Conservation (phyloP, 257 asterid genomes). For the Lithospermum erythrorhizon region DNA sequence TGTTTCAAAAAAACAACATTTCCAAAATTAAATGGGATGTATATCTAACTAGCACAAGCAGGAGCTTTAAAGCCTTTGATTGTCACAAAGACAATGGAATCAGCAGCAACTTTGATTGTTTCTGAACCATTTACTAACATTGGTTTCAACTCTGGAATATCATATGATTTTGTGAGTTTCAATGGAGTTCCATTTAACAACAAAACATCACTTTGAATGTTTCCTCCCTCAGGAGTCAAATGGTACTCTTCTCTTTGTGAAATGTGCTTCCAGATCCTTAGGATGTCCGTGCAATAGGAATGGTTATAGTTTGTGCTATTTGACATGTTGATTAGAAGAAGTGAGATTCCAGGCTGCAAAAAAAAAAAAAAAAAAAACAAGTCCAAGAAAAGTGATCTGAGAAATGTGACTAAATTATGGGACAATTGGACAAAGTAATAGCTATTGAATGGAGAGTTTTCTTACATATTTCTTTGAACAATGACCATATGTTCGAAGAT, state of each 20-base stretch:
- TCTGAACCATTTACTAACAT: constrained; percentile 23
- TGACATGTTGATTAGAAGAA: constrained; percentile 65
- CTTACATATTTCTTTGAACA: constrained; percentile 60
- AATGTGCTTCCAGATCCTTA: no score
- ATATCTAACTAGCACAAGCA: constrained; percentile 73
- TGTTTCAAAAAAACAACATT: no score
- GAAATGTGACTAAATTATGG: no score
- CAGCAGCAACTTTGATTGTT: constrained; percentile 39
- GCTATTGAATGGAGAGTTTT: no score
- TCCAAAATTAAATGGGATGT: no score
- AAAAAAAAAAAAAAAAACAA: not conserved
- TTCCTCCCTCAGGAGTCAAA: constrained; percentile 56
- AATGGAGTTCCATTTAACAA: constrained; percentile 52
- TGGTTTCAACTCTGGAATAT: constrained; percentile 53
- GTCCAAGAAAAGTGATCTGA: no score
- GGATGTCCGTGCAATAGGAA: constrained; percentile 22
- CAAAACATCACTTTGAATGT: constrained; percentile 54
- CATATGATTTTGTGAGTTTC: constrained; percentile 42
- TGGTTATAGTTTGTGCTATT: constrained; percentile 48
- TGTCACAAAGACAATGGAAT: constrained; percentile 47
- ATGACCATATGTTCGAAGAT: constrained; percentile 57
- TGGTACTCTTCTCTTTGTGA: constrained; percentile 65
- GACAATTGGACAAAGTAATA: not conserved
- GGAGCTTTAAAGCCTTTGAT: constrained; percentile 55
- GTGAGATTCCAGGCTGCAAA: constrained; percentile 39